Evolutionary conservation across 2,329 filamentous ascomycete genomes (phyloP), one percentile per base, ranked within the genome.

Genomic region (Trichoderma arundinaceum): DNA sequence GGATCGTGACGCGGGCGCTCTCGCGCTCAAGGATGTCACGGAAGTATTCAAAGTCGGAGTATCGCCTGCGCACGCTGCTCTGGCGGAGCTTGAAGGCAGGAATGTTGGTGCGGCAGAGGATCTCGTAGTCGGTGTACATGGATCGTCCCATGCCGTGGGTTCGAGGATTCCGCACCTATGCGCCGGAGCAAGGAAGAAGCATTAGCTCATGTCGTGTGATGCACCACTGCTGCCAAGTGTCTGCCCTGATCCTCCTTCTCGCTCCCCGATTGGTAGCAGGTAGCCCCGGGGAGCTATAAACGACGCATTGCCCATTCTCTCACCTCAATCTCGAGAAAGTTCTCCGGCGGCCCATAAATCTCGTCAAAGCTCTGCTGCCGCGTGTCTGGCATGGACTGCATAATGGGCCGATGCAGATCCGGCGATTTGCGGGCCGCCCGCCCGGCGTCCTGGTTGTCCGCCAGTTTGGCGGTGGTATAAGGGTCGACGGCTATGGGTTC

Each of bases 41-140:
- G 79, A 99, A 99, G 81, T 97, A 94, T 82, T 99, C 95, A 78
- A 99, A 99, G 79, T 99, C 95, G 65, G 91, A 95, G 83, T 99
- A 99, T 60, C 95, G 92, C 69, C 95, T 89, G 72, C 94, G 92
- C 68, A 99, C 95, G 72, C 89, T 88, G 70, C 89, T 93, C 77
- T 91, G 87, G 71, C 94, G 92, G 73, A 97, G 88, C 83, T 98
- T 98, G 86, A 99, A 99, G 73, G 95, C 94, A 66, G 95, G 95
- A 76, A 99, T 99, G 82, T 99, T 99, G 80, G 95, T 99, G 74
- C 92, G 90, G 83, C 95, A 97, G 73, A 96, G 86, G 76, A 99
- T 97, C 80, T 98, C 94, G 84, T 98, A 99, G 80, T 96, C 95
- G 63, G 95, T 99, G 84, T 98, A 98, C 93, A 97, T 97, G 82